These are phyloP conservation scores for Heteromeles arbutifolia DNA, from an alignment of 306 rosid genomes.

Conservation along the genomic window DNA sequence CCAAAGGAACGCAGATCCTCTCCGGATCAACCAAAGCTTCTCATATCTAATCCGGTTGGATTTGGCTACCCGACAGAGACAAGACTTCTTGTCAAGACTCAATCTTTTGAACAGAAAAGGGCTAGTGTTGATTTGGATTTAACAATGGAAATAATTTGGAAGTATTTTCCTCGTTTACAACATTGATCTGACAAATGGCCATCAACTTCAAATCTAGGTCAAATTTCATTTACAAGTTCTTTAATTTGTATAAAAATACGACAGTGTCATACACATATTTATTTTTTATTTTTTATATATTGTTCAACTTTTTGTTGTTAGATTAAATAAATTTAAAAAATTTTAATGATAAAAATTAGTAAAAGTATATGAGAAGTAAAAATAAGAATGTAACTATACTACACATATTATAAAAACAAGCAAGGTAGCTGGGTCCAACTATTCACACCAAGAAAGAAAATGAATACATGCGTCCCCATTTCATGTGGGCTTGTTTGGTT, in stretches of 20 bases:
- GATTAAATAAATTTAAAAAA: too few relatives aligned
- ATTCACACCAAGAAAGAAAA: background rate
- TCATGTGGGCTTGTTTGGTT: slow-evolving; percentile 6
- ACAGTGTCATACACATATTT: too few relatives aligned
- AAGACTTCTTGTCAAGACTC: background rate
- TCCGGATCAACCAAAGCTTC: background rate
- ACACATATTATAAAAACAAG: too few relatives aligned
- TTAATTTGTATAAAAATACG: background rate
- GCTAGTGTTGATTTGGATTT: background rate
- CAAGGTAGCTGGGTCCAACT: background rate
- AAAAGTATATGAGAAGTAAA: too few relatives aligned
- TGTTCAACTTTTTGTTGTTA: too few relatives aligned
- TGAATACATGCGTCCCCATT: background rate
- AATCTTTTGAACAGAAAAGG: background rate
- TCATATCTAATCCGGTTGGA: background rate
- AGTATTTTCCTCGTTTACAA: background rate
- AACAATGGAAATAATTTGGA: background rate
- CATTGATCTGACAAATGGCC: background rate
- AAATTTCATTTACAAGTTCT: background rate
- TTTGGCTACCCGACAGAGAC: background rate
- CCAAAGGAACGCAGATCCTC: too few relatives aligned
- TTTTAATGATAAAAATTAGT: too few relatives aligned
- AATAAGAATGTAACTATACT: too few relatives aligned
- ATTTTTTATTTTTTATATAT: too few relatives aligned
- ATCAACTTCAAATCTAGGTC: background rate